phyloP scores from a whole-genome alignment of 768 basidiomycete species.

The Collybia sordida region DNA sequence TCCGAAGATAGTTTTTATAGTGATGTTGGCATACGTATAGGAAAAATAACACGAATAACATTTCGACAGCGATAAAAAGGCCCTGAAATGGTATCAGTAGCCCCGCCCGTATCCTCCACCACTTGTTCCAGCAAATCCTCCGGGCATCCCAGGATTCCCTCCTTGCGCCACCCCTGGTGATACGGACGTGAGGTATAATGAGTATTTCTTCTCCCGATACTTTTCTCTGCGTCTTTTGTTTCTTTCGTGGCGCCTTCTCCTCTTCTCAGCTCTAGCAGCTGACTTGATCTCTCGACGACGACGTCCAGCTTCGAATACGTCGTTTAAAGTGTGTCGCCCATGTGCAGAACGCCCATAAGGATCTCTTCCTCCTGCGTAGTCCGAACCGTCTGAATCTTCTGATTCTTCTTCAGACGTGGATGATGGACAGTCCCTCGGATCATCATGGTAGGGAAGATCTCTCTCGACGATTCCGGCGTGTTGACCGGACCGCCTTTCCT shows the following conservation, averaged over 20 bases:
- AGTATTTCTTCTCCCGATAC: constrained; percentile 61
- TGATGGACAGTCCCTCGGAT: constrained; percentile 38
- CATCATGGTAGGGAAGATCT: constrained; percentile 47
- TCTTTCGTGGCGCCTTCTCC: constrained; percentile 62
- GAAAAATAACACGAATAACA: too few relatives aligned
- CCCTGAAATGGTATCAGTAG: constrained; percentile 3
- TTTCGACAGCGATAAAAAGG: too few relatives aligned
- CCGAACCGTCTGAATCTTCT: constrained; percentile 41
- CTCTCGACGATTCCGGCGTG: constrained; percentile 54
- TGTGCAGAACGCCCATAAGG: constrained; percentile 43
- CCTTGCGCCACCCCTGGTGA: constrained; percentile 22
- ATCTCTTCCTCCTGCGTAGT: constrained; percentile 35
- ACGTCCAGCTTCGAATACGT: constrained; percentile 50
- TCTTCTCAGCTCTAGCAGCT: constrained; percentile 51
- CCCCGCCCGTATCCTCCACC: constrained; percentile 7
- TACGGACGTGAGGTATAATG: constrained; percentile 60
- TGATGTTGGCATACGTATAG: neutral
- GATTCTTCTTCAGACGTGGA: constrained; percentile 39
- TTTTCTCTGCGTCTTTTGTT: constrained; percentile 57
- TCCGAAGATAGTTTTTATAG: neutral
- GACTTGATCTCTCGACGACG: constrained; percentile 45
- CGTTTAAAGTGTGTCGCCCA: constrained; percentile 28
- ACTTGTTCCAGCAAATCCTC: constrained; percentile 14
- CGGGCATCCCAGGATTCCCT: constrained; percentile 13
- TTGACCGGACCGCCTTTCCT: constrained; percentile 72